Evolutionary conservation across 2,329 filamentous ascomycete species (phyloP), one percentile per base, ranked within the genome.

Genomic region (Apiospora kogelbergensis): DNA sequence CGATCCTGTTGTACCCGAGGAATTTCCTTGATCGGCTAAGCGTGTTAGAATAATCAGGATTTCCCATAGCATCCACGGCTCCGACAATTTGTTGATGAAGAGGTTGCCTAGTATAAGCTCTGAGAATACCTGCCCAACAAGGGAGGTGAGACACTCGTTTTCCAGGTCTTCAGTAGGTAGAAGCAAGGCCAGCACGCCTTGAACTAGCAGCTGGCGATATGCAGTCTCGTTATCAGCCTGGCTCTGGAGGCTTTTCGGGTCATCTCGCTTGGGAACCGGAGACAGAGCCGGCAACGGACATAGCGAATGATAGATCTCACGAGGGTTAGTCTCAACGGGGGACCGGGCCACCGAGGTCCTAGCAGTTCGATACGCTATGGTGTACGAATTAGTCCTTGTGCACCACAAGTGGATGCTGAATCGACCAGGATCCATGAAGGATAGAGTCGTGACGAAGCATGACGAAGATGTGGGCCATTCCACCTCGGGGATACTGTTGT

Each of bases 141-240:
- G 84, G 44, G 93, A 88, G 68, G 93, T 91, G 75, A 98, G 84
- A 78, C 93, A 97, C 67, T 89, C 89, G 78, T 97, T 98, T 76
- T 95, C 90, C 46, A 98, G 84, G 78, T 98, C 95, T 76, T 98
- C 95, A 20, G 94, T 96, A 11, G 96, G 96, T 24, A 99, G 86
- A 20, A 99, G 86, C 67, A 97, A 85, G 30, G 93, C 91, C 71
- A 99, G 84, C 45, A 94, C 86, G 40, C 91, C 93, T 76, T 95
- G 90, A 20, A 95, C 91, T n/a, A 98, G 85, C 68, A 98, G 84
- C 77, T 97, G 93, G 74, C 95, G 92, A 84, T 98, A 98, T 63
- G 89, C 85, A 33, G 86, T 86, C 82, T 98, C 96, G 76, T 94
- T 95, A 71, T 91, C 88, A 69, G 84, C 83, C 81, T 97, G 94